Base-by-base conservation (phyloP, 2,329 filamentous ascomycete species). In the Exophiala bonariae region DNA sequence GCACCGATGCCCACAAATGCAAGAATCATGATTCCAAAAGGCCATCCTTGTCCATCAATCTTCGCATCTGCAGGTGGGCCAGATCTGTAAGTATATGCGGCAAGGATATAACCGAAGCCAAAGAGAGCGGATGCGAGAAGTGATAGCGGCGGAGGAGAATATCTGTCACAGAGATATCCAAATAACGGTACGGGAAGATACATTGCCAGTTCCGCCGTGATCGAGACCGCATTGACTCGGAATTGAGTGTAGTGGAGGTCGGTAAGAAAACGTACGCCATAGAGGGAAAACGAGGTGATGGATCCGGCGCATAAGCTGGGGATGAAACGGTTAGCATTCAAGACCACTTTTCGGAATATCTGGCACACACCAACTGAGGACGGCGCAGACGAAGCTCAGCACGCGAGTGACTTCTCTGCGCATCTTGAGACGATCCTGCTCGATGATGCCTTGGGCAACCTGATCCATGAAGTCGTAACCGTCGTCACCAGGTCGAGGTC, bases 251-350 rank as follows among this genome's bases (percentile, higher is more conserved):
- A 99, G 63, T 83, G 86, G 41, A 99, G 77, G 35, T 85, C 83
- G 45, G 86, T 85, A 66, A 96, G 89, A 71, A 99, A 89, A 38
- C 95, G 77, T 58, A 89, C 91, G 7, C 87, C 93, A 66, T 97
- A 99, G 23, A 99, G 82, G 28, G 90, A 96, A 73, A 93, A 99
- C 39, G 90, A 87, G 40, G 89, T 90, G 62, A 97, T 89, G 61
- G 89, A 95, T 52, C 92, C 93, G 22, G 90, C 92, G 65, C 88
- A 93, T 23, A 96, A 78, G 58, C 74, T 77, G 58, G 16, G 48
- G 28, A 8, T 11, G 14, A 17, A 11, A 33, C 40, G 38, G 41
- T 40, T 14, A 23, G 38, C 18, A 3, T 23, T 14, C 14, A n/a
- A 26, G 33, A n/a, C n/a, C n/a, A n/a, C n/a, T n/a, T n/a, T n/a